These are phyloP conservation scores for Xylariales sp. DNA, from an alignment of 2,329 filamentous ascomycete species.

Conservation along the genomic window DNA sequence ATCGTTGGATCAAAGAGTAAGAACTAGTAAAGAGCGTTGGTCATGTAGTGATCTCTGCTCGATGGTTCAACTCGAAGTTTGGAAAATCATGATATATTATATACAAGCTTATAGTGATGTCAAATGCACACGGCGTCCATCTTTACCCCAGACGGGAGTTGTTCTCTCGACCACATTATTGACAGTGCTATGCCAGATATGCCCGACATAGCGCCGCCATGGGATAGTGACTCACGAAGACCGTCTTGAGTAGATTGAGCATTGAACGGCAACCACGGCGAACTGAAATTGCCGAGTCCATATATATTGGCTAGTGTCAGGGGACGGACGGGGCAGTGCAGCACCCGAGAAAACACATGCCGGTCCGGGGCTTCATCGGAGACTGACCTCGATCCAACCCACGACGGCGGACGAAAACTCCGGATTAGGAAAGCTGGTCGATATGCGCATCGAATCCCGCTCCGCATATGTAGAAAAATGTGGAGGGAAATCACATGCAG, in stretches of 20 bases:
- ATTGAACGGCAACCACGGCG: not conserved
- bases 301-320: no score
- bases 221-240: not conserved
- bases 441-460: no score
- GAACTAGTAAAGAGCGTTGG: no score
- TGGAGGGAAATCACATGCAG: no score
- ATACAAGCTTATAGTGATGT: not conserved
- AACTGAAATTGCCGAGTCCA: not conserved
- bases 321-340: no score
- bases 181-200: not conserved
- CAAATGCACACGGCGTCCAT: not conserved
- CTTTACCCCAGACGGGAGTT: not conserved
- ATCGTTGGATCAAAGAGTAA: no score
- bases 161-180: constrained; percentile 2
- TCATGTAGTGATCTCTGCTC: not conserved
- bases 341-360: no score
- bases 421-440: constrained; percentile 6
- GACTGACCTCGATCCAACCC: constrained; percentile 1
- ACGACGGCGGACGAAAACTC: not conserved
- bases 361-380: constrained; percentile 4
- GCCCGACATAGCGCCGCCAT: constrained; percentile 3
- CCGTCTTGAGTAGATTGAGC: constrained; percentile 5
- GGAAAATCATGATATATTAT: not conserved
- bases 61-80: not conserved
- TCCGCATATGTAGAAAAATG: no score